These are phyloP conservation scores for Citrullus colocynthis DNA, from an alignment of 306 rosid species.

Conservation along the genomic window DNA sequence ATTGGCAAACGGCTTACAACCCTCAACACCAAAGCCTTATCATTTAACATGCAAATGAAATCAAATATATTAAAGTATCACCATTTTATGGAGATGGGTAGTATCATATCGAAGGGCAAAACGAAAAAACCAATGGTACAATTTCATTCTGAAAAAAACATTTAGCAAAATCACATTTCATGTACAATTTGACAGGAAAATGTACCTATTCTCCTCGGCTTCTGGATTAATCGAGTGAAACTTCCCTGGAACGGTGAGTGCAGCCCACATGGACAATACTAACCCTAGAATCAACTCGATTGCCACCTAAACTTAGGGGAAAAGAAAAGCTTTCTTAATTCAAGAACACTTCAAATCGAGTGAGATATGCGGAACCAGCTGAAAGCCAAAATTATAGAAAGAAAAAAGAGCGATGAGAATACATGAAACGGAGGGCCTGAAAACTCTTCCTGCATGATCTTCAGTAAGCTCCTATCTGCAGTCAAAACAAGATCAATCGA, in stretches of 20 bases:
- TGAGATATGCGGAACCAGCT: background rate
- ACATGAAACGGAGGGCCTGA: constrained; percentile 68
- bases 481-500: constrained; percentile 15
- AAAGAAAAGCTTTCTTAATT: background rate
- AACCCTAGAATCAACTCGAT: constrained; percentile 52
- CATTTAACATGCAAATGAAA: background rate
- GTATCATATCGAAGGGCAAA: background rate
- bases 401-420: constrained; percentile 6
- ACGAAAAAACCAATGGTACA: background rate
- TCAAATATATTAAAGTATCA: background rate
- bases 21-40: background rate
- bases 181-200: background rate
- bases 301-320: constrained; percentile 32
- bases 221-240: constrained; percentile 58
- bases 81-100: background rate
- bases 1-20: background rate
- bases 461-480: constrained; percentile 71
- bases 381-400: background rate
- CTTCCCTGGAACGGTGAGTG: constrained; percentile 54
- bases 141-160: background rate
- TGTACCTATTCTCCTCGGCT: constrained; percentile 76
- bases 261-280: constrained; percentile 60
- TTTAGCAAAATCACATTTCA: background rate
- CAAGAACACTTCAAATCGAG: background rate
- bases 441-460: constrained; percentile 84